Percentiles rank a stretch among this genome's conserved stretches.
Conservation (phyloP, 495 filamentous ascomycete genomes). For the Letharia columbiana region DNA sequence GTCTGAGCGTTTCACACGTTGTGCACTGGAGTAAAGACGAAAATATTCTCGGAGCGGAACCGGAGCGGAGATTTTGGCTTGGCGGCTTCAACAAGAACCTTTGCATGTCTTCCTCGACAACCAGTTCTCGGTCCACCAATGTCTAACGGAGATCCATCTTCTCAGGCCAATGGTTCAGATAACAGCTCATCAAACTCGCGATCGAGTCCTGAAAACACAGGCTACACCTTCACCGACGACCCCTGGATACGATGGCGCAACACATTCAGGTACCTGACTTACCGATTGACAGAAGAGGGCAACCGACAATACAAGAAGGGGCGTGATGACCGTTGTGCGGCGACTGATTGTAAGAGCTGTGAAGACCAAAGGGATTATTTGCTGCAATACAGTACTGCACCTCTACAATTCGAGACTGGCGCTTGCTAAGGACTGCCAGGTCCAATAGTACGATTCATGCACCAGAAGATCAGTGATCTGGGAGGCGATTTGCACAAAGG, state of each 20-base stretch:
- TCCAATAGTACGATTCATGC: conserved; percentile 77
- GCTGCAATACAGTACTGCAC: conserved; percentile 57
- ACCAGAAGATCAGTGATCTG: conserved; percentile 64
- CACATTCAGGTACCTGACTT: conserved; percentile 67
- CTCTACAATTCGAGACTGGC: background rate
- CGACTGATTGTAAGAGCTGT: conserved; percentile 64
- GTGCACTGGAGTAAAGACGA: background rate
- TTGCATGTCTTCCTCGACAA: too few species aligned
- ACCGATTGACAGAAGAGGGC: conserved; percentile 58
- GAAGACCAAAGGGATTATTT: conserved; percentile 71
- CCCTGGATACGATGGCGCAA: conserved; percentile 63
- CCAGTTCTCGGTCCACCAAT: background rate
- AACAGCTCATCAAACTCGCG: too few species aligned
- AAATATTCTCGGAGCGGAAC: background rate
- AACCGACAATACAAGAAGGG: conserved; percentile 60
- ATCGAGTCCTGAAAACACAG: conserved; percentile 27
- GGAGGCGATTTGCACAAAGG: conserved; percentile 60
- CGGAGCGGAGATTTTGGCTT: background rate
- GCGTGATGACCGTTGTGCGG: conserved; percentile 57
- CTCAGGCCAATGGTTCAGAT: too few species aligned
- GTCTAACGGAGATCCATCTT: background rate
- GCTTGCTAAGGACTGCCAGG: conserved; percentile 32
- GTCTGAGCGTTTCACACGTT: background rate
- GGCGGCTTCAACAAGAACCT: too few species aligned
- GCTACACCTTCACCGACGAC: conserved; percentile 49